Conservation (phyloP, 768 basidiomycete genomes). For the Tylopilus rubrobrunneus region DNA sequence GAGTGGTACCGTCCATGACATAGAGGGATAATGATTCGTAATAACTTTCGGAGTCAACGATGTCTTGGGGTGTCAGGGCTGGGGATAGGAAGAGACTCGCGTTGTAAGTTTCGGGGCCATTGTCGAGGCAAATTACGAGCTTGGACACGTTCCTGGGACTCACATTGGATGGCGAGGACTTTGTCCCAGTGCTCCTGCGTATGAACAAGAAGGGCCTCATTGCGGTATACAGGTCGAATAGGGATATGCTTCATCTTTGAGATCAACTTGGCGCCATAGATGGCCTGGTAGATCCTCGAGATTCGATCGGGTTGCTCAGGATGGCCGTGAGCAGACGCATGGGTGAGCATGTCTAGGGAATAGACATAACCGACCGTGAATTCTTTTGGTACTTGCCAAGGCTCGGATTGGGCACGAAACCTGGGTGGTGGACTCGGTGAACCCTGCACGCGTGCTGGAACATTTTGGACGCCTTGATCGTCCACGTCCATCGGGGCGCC, state of each 20-base stretch:
- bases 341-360: conserved; percentile 80
- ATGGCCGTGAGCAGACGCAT: conserved; percentile 65
- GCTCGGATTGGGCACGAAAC: conserved; percentile 30
- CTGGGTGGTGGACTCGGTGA: conserved; percentile 17
- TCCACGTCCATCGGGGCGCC: conserved; percentile 29
- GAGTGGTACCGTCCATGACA: conserved; percentile 80
- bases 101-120: conserved; percentile 12
- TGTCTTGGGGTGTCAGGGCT: conserved; percentile 77
- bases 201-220: conserved; percentile 88
- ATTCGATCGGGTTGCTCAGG: conserved; percentile 82
- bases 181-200: conserved; percentile 90
- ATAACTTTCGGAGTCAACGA: conserved; percentile 69
- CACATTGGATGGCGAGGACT: conserved; percentile 78
- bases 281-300: conserved; percentile 61
- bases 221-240: conserved; percentile 66
- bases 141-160: conserved; percentile 29
- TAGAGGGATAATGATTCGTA: conserved; percentile 94
- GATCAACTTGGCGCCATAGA: conserved; percentile 58
- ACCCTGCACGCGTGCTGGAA: conserved; percentile 6
- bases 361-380: conserved; percentile 79
- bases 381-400: conserved; percentile 21
- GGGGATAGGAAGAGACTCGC: conserved; percentile 12
- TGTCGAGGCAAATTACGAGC: conserved; percentile 2
- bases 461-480: conserved; percentile 7
- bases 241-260: conserved; percentile 74